Percentiles rank a stretch among this genome's conserved stretches.
Evolutionary conservation across 257 asterid genomes (phyloP).

Genomic region (Ilex aquifolium): DNA sequence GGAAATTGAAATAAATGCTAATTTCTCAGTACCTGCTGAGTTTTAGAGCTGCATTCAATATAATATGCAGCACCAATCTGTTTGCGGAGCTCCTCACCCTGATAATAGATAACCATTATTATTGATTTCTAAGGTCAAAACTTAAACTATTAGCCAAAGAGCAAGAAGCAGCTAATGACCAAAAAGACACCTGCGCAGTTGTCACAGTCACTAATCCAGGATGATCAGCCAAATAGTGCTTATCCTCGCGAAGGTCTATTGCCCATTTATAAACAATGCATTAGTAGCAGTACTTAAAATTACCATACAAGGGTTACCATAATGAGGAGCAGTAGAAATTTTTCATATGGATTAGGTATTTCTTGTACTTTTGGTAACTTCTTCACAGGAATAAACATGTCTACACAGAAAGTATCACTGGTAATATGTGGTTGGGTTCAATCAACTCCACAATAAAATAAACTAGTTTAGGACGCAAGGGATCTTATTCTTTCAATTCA

Average conservation of each 20-base stretch:
- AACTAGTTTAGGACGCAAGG: too few species aligned
- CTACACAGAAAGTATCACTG: too few species aligned
- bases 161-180: slow-evolving; percentile 7
- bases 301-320: too few species aligned
- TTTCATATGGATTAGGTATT: too few species aligned
- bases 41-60: slow-evolving; percentile 93
- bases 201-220: slow-evolving; percentile 89
- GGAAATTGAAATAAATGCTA: background rate
- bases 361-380: too few species aligned
- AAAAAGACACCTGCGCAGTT: slow-evolving; percentile 56
- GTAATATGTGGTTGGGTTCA: too few species aligned
- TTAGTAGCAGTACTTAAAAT: background rate
- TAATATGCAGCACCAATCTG: slow-evolving; percentile 82
- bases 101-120: slow-evolving; percentile 14
- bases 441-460: too few species aligned
- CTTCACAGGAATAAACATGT: too few species aligned
- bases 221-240: slow-evolving; percentile 82
- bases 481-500: too few species aligned
- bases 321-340: too few species aligned
- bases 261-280: slow-evolving; percentile 6
- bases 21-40: slow-evolving; percentile 68
- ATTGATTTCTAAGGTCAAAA: slow-evolving; percentile 1
- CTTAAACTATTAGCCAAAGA: background rate
- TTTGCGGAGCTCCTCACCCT: slow-evolving; percentile 97
- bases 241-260: slow-evolving; percentile 92